Evolutionary conservation across 176 grass and related monocot species (phyloP), one percentile per base, ranked within the genome.

Genomic region (Phyllostachys edulis): DNA sequence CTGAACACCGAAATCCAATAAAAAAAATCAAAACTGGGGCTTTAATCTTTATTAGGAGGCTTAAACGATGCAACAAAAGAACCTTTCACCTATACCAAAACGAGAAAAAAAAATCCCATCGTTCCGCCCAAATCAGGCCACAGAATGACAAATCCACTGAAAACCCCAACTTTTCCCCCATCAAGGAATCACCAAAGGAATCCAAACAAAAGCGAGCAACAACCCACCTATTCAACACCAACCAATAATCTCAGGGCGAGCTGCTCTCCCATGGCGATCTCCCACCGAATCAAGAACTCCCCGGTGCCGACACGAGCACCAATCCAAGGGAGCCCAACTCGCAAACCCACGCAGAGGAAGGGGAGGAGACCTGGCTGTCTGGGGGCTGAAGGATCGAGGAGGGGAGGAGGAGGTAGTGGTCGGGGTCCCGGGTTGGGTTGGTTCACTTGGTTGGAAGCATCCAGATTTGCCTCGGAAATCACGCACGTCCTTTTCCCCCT

Each of bases 381-480:
- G 41, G 14, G 4, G 46, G 15, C 5, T 1, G 61, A 77, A 49
- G 84, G 88, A 73, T 90, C 84, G 83, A 90, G 52, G 65, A 45
- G 71, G 37, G 76, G 45, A 3, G 42, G 59, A 9, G 57, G 7
- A 9, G 21, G 13, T 6, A 0, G 69, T 9, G 11, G 21, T 0
- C 59, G 60, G 60, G 61, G 57, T 24, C 34, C 49, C 49, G 69
- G 67, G 24, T 38, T 2, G 46, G 46, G 69, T 14, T 32, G 56
- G n/a, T n/a, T n/a, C n/a, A n/a, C n/a, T n/a, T n/a, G n/a, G 75
- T 74, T 82, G 88, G 79, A 86, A 90, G 88, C 89, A 63, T 87
- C 89, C 84, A 73, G 87, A 80, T 85, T 85, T 50, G 62, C 88
- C 74, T 84, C 84, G 75, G 40, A 23, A 49, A 44, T 46, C 84